Evolutionary conservation across 768 basidiomycete genomes (phyloP).

Genomic region (Guyanaporus albipodus): DNA sequence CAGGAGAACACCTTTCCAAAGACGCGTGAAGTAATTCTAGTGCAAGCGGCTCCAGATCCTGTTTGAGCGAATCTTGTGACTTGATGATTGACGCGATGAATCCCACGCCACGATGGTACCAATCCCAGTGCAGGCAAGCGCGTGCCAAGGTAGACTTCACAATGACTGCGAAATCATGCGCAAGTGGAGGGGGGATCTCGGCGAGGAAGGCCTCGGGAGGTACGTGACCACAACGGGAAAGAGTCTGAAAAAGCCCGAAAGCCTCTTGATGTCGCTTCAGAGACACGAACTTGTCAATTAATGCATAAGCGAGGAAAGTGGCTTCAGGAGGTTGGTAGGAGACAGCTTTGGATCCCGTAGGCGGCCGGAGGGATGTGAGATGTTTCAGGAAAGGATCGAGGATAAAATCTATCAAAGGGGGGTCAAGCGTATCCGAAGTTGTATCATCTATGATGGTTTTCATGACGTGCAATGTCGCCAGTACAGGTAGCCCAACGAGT

Average conservation of each 20-base stretch:
- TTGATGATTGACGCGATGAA: constrained; percentile 34
- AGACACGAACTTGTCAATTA: constrained; percentile 41
- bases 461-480: constrained; percentile 17
- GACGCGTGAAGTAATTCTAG: constrained; percentile 44
- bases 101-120: constrained; percentile 40
- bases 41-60: constrained; percentile 33
- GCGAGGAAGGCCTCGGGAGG: constrained; percentile 44
- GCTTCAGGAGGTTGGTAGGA: constrained; percentile 37
- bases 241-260: constrained; percentile 45
- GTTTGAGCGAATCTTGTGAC: constrained; percentile 20
- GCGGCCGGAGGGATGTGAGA: constrained; percentile 23
- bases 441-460: constrained; percentile 21
- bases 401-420: constrained; percentile 24
- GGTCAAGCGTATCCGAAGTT: constrained; percentile 14
- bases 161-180: constrained; percentile 42
- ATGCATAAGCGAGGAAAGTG: constrained; percentile 39
- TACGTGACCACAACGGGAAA: constrained; percentile 43
- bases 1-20: constrained; percentile 33
- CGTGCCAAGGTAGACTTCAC: constrained; percentile 47
- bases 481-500: constrained; percentile 8
- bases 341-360: constrained; percentile 28
- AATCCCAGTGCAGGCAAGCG: constrained; percentile 53
- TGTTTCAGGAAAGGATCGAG: constrained; percentile 31
- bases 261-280: constrained; percentile 35
- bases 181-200: constrained; percentile 30